Evolutionary conservation across 345 rosid genomes (phyloP), one percentile per base, ranked within the genome.

Genomic region (Odontarrhena argentea): DNA sequence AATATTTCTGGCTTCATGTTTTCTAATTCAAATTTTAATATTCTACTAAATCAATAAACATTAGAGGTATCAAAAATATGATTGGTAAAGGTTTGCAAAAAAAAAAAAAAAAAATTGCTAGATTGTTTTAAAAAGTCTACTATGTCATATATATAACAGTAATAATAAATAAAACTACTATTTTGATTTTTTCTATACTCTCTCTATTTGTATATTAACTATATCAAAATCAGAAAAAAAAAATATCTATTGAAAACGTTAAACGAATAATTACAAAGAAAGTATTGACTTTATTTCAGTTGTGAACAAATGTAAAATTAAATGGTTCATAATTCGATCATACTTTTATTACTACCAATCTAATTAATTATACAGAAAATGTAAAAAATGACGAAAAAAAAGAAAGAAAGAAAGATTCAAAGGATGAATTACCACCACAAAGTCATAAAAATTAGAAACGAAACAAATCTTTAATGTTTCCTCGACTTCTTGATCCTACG

Each of bases 401-500:
- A 9, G 18, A 40, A 13, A 53, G 7, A 5, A 30, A 25, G 10
- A 63, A 53, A 55, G 14, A 41, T 6, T 58, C 13, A 56, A 71
- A 71, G 65, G 70, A 64, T 47, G 10, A 18, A 59, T 65, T 73
- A 65, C 67, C 67, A 73, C 60, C 46, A 65, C 35, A 70, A 26
- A 63, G 70, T 72, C 54, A 50, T 58, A 55, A 55, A 18, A 73
- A 66, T 60, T 67, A 61, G 69, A 55, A 61, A 62, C 3, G 64
- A 40, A 22, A 14, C 41, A 49, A 51, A 55, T 60, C 49, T 14
- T 10, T 76, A 77, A 26, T 72, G 76, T 48, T 63, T 76, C 72
- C 91, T 73, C 56, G 87, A 74, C 82, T 75, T 87, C 85, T 84
- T 89, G 77, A 82, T 81, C 81, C 79, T 68, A 26, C 74, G 65